Conservation (phyloP, 352 stramenopile genomes). For the Globisporangium abappressorium region DNA sequence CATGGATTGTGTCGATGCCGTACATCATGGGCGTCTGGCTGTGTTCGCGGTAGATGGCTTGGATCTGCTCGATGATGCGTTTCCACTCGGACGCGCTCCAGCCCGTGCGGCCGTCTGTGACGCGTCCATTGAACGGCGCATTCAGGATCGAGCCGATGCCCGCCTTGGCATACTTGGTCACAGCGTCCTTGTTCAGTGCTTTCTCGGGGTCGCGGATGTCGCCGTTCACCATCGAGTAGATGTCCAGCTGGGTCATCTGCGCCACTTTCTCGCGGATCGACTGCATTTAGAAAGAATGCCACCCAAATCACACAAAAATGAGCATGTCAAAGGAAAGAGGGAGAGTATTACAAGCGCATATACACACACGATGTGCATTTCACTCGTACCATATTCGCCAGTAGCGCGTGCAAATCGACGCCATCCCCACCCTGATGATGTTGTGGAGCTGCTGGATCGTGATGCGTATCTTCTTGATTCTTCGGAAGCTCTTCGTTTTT, state of each 20-base stretch:
- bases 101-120: conserved; percentile 42
- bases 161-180: conserved; percentile 61
- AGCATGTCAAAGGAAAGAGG: no score
- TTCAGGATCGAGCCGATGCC: conserved; percentile 89
- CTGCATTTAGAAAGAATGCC: conserved; percentile 14
- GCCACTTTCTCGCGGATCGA: conserved; percentile 64
- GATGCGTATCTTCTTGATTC: background rate
- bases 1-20: conserved; percentile 89
- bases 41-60: conserved; percentile 65
- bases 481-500: background rate
- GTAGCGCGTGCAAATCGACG: conserved; percentile 10
- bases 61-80: conserved; percentile 60
- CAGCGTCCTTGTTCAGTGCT: conserved; percentile 45
- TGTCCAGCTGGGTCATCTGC: conserved; percentile 91
- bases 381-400: conserved; percentile 16
- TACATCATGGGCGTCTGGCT: conserved; percentile 73
- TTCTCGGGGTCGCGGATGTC: conserved; percentile 43
- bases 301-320: background rate
- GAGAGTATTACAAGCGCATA: no score
- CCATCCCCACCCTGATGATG: background rate
- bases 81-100: conserved; percentile 75
- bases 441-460: background rate
- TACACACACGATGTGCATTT: background rate
- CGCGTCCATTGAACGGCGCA: conserved; percentile 46
- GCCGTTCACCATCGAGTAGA: conserved; percentile 76